Evolutionary conservation across 2,329 filamentous ascomycete genomes (phyloP).

Genomic region (Diaporthe caulivora): DNA sequence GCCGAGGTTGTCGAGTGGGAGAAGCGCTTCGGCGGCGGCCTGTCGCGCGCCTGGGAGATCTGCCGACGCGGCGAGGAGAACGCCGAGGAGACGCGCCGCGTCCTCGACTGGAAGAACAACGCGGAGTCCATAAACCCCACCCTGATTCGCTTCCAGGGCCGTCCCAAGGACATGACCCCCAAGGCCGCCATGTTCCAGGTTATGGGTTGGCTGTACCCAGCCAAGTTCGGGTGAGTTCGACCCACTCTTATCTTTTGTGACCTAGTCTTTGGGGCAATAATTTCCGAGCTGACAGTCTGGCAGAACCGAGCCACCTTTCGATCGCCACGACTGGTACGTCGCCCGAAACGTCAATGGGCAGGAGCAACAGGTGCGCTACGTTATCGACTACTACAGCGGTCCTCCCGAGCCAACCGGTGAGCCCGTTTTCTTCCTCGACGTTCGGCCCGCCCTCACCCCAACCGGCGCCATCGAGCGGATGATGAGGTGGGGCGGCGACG

Average conservation of each 20-base stretch:
- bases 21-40: constrained; percentile 81
- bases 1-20: constrained; percentile 96
- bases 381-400: constrained; percentile 96
- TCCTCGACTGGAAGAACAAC: constrained; percentile 60
- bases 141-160: constrained; percentile 87
- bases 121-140: constrained; percentile 70
- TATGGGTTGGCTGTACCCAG: constrained; percentile 82
- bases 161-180: constrained; percentile 89
- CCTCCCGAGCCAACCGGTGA: constrained; percentile 86
- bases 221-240: constrained; percentile 77
- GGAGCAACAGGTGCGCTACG: constrained; percentile 85
- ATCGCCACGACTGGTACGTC: constrained; percentile 98
- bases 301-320: constrained; percentile 88
- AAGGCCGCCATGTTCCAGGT: constrained; percentile 89
- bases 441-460: constrained; percentile 88
- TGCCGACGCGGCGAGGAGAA: constrained; percentile 82
- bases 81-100: constrained; percentile 48
- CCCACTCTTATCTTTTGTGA: not conserved
- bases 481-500: constrained; percentile 90
- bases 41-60: constrained; percentile 78
- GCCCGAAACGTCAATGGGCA: constrained; percentile 77
- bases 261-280: not conserved
- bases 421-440: constrained; percentile 95
- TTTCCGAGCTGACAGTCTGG: constrained; percentile 19
- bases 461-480: constrained; percentile 83